Conservation (phyloP, 2,329 filamentous ascomycete species). For the Hypoxylon rubiginosum region DNA sequence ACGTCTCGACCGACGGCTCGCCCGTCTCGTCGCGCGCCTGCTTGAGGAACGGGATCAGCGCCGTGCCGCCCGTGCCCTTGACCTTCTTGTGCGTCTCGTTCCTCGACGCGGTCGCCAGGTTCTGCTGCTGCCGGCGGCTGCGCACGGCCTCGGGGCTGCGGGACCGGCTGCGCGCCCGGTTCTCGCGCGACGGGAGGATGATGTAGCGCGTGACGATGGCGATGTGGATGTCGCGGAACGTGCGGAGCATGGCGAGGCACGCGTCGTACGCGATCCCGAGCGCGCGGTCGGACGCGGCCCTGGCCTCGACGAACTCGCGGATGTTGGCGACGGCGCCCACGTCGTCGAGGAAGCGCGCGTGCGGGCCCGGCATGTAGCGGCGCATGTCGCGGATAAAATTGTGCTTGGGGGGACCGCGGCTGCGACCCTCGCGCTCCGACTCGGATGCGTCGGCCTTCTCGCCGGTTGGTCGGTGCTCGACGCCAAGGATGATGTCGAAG, state of each 20-base stretch:
- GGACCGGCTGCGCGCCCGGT: conserved; percentile 73
- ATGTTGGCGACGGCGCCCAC: conserved; percentile 87
- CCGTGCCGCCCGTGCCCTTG: conserved; percentile 92
- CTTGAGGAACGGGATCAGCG: conserved; percentile 94
- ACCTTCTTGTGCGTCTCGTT: conserved; percentile 70
- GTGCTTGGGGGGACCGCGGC: conserved; percentile 67
- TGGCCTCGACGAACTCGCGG: conserved; percentile 79
- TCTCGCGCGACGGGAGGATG: conserved; percentile 85
- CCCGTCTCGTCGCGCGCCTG: conserved; percentile 97
- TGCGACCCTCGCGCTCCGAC: conserved; percentile 60
- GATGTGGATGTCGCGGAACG: conserved; percentile 92
- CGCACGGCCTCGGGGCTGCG: conserved; percentile 67
- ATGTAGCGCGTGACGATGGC: conserved; percentile 97
- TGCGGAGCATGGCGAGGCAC: conserved; percentile 77
- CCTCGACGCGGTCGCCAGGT: conserved; percentile 72
- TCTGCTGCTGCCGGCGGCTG: conserved; percentile 60
- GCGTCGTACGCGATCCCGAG: conserved; percentile 89
- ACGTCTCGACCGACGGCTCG: conserved; percentile 83
- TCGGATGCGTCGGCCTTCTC: conserved; percentile 68
- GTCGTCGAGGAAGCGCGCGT: conserved; percentile 88
- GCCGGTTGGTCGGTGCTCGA: conserved; percentile 92
- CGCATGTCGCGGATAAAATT: conserved; percentile 99
- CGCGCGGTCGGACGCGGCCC: conserved; percentile 69
- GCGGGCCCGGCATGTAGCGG: conserved; percentile 93
- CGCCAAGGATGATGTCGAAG: conserved; percentile 91